Evolutionary conservation across 345 rosid genomes (phyloP), one percentile per base, ranked within the genome.

Genomic region (Eucalyptus polyanthemos): DNA sequence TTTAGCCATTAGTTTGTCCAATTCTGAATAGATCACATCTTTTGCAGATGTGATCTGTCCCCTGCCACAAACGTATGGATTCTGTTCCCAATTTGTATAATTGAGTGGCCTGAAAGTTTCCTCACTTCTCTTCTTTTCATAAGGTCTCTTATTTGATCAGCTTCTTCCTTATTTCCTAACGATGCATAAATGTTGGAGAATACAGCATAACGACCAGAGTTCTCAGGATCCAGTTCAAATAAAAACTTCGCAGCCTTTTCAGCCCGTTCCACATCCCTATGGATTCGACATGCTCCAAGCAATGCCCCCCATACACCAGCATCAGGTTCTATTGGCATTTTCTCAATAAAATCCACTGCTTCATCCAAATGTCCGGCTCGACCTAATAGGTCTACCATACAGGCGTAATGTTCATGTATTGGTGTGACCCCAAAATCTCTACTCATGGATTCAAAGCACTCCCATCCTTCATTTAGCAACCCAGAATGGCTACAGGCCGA

Each of bases 401-500:
- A 93, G 15, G 96, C 92, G 47, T 91, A 91, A 86, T 94, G 95
- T 81, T 93, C 93, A 56, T 92, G 53, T 72, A 81, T 86, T 72
- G 95, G 95, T 14, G 65, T 89, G 40, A 93, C 89, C 62, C 92
- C 92, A 80, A 91, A 93, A 89, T 91, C 93, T 89, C 86, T 91
- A 53, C 27, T 47, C 96, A 93, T 93, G 89, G 93, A 91, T 86
- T 91, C 89, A 88, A 94, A 94, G 90, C 92, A 88, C 50, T 91
- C 91, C 94, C 95, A 91, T 89, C 94, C 95, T 93, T 92, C 92
- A 50, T 86, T 87, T 86, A 93, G 91, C 87, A 94, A 93, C 60
- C 94, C 95, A 40, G 92, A 89, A 72, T 92, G 96, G 83, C 96
- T 93, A 88, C 96, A 94, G 62, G 96, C 93, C 44, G 94, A 92